Conservation (phyloP, 495 filamentous ascomycete species). For the Chaetomium tenue region DNA sequence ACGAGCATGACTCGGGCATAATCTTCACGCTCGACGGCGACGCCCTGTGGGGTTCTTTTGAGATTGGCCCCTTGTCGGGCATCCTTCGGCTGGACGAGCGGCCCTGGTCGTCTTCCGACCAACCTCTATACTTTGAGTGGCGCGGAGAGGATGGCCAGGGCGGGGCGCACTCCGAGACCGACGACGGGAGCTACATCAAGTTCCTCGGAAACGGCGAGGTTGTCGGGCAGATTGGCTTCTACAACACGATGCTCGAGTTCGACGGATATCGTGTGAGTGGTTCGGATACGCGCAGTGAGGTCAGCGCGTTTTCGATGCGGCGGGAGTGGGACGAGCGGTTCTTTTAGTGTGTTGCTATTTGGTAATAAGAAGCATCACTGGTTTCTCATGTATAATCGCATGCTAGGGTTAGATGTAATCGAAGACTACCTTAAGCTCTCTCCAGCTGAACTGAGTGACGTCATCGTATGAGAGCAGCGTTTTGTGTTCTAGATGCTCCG, state of each 20-base stretch:
- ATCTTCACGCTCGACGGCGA: conserved; percentile 37
- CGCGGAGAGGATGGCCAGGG: conserved; percentile 32
- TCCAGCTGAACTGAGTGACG: neutral
- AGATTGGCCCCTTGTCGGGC: conserved; percentile 34
- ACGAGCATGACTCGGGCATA: conserved; percentile 19
- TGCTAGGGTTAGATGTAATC: neutral
- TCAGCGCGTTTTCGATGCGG: conserved; percentile 31
- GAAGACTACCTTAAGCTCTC: neutral
- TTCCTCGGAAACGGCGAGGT: conserved; percentile 37
- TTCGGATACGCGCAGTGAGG: conserved; percentile 36
- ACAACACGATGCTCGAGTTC: conserved; percentile 26
- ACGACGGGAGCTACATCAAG: conserved; percentile 29
- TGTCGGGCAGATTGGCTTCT: conserved; percentile 28
- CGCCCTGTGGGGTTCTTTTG: conserved; percentile 38
- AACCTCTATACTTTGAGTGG: conserved; percentile 31
- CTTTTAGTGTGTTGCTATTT: neutral
- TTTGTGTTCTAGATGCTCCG: neutral
- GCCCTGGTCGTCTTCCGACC: conserved; percentile 32
- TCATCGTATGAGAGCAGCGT: neutral
- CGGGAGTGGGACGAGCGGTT: conserved; percentile 27
- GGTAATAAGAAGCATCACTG: neutral
- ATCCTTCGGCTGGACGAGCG: conserved; percentile 33
- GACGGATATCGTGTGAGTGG: conserved; percentile 21
- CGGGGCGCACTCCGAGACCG: conserved; percentile 18
- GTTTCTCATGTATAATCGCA: neutral